phyloP scores from a whole-genome alignment of 2,329 filamentous ascomycete genomes.

The Dactylonectria estremocensis region DNA sequence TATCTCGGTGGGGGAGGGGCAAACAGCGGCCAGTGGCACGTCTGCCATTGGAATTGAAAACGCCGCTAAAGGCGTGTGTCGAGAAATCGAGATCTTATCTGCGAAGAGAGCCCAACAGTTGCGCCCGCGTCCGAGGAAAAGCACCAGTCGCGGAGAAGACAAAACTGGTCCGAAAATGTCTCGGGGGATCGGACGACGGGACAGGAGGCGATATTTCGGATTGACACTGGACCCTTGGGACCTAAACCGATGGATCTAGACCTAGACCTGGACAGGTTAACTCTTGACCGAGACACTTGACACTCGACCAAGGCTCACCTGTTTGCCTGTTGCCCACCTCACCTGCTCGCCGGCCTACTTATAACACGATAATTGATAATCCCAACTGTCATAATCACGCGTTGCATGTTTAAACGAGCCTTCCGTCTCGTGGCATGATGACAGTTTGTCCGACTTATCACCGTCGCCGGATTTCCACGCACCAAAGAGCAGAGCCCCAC shows the following conservation, averaged over 20 bases:
- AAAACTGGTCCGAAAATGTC: slow-evolving; percentile 1
- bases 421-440: slow-evolving; percentile 31
- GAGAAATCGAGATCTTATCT: slow-evolving; percentile 14
- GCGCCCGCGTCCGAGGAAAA: slow-evolving; percentile 28
- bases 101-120: background rate
- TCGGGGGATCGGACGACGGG: background rate
- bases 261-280: no score
- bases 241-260: no score
- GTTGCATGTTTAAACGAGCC: background rate
- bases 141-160: slow-evolving; percentile 10
- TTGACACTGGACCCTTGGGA: background rate
- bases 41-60: slow-evolving; percentile 7
- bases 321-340: no score
- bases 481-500: slow-evolving; percentile 23
- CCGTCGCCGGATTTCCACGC: slow-evolving; percentile 32
- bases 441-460: slow-evolving; percentile 44
- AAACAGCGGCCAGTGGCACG: background rate
- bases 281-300: background rate
- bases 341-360: background rate
- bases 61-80: background rate
- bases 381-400: slow-evolving; percentile 28
- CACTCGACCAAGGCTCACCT: background rate
- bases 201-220: background rate
- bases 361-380: slow-evolving; percentile 21
- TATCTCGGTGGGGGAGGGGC: slow-evolving; percentile 6